Percentiles rank a stretch among this genome's conserved stretches.
Conservation (phyloP, 1,284 basidiomycete species). For the Malassezia nana region DNA sequence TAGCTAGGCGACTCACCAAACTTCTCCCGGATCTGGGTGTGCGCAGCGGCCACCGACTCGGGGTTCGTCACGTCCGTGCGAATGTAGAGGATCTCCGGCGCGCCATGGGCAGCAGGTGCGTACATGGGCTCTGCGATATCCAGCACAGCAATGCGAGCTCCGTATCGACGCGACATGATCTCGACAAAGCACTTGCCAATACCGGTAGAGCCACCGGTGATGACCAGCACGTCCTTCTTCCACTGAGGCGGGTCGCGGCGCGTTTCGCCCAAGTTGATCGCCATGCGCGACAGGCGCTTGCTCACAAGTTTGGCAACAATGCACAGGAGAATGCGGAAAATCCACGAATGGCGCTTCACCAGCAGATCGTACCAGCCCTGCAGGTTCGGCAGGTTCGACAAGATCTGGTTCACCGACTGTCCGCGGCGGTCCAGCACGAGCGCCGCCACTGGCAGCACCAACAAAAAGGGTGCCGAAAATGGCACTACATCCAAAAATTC, state of each 20-base stretch:
- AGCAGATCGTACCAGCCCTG: conserved; percentile 19
- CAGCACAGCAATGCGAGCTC: conserved; percentile 39
- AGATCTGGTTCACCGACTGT: background rate
- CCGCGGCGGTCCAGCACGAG: conserved; percentile 26
- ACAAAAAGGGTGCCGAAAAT: conserved; percentile 33
- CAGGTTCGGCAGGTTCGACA: conserved; percentile 1
- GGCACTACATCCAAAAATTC: conserved; percentile 27
- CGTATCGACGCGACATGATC: conserved; percentile 28
- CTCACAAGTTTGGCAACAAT: conserved; percentile 30
- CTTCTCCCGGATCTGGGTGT: conserved; percentile 31
- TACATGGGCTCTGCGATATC: conserved; percentile 41
- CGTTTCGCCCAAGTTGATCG: conserved; percentile 32
- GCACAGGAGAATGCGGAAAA: conserved; percentile 26
- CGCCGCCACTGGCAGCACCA: conserved; percentile 29
- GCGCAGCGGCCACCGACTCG: conserved; percentile 30
- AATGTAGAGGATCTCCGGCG: conserved; percentile 41
- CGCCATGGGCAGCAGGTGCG: conserved; percentile 27
- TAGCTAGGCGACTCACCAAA: conserved; percentile 24
- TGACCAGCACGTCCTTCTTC: conserved; percentile 38
- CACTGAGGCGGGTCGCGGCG: conserved; percentile 32
- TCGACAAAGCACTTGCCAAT: conserved; percentile 45
- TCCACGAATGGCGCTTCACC: conserved; percentile 30
- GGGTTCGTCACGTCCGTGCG: conserved; percentile 41
- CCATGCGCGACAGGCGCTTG: conserved; percentile 28
- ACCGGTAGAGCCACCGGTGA: conserved; percentile 44